A percentile compares a stretch with the other conserved stretches of the same genome.
Evolutionary conservation across 2,329 filamentous ascomycete species (phyloP).

Genomic region (Colletotrichum plurivorum): DNA sequence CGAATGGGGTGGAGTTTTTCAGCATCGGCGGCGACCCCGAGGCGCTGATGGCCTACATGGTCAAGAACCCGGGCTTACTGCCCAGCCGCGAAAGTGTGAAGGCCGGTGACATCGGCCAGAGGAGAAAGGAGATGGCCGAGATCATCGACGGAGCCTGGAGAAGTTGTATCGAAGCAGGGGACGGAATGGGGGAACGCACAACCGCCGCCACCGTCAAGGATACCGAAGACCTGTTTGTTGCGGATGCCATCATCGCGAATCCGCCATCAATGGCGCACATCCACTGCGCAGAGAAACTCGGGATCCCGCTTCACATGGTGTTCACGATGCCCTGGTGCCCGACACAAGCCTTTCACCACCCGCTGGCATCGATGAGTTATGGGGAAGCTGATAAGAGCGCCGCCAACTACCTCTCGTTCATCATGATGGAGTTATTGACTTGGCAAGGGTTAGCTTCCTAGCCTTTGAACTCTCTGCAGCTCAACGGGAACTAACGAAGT

Average conservation of each 20-base stretch:
- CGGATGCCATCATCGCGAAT: conserved; percentile 68
- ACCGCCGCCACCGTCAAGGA: conserved; percentile 46
- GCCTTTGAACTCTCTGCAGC: background rate
- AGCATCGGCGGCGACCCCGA: conserved; percentile 70
- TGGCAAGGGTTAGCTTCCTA: conserved; percentile 73
- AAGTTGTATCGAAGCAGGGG: conserved; percentile 54
- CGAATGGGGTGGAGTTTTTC: conserved; percentile 69
- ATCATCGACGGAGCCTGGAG: conserved; percentile 55
- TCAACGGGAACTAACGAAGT: conserved; percentile 4
- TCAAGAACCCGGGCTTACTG: conserved; percentile 56
- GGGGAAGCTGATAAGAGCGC: conserved; percentile 71
- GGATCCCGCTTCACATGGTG: conserved; percentile 65
- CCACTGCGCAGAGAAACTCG: conserved; percentile 64
- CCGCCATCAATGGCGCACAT: conserved; percentile 67
- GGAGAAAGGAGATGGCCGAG: conserved; percentile 53
- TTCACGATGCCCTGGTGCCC: conserved; percentile 81
- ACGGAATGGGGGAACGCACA: conserved; percentile 47
- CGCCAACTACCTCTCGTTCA: conserved; percentile 78
- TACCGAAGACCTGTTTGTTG: conserved; percentile 60
- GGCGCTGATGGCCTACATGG: conserved; percentile 60
- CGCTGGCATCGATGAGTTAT: conserved; percentile 72
- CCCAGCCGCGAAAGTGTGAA: conserved; percentile 52
- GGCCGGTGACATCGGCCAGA: conserved; percentile 53
- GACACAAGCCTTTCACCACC: conserved; percentile 78
- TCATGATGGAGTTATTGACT: conserved; percentile 79